Evolutionary conservation across 2,329 filamentous ascomycete species (phyloP), one percentile per base, ranked within the genome.

Genomic region (Phoma sp.): DNA sequence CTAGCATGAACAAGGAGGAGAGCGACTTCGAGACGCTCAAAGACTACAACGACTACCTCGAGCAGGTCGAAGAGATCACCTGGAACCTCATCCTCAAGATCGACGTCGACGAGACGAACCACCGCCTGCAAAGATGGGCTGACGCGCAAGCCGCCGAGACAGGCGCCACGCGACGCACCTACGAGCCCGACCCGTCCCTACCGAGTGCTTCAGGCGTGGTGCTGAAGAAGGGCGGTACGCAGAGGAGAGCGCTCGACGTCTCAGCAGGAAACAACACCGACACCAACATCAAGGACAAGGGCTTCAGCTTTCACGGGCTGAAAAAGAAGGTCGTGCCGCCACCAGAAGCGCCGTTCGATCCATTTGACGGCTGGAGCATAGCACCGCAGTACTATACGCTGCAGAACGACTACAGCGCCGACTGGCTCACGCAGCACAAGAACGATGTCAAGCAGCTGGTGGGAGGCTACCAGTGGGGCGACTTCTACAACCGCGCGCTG

Each of bases 21-120:
- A 91, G 95, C 60, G 95, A 99, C 74, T 99, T 99, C 69, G 90
- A 96, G 75, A 87, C 85, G 2, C 82, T 96, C 56, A 80, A 85
- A 38, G 89, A 88, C 71, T 99, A 88, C 81, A 97, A 99, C 77
- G 88, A 97, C 75, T 97, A 98, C 78, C 86, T 99, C 12, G 92
- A 98, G 76, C 88, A 91, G 70, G 91, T 96, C 35, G 95, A 99
- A 79, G 87, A 89, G 62, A 84, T 97, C 58, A 93, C 93, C 1
- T 92, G 93, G 77, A 94, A 97, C 71, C 82, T 99, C 9, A 88
- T 97, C 48, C 83, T 87, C 61, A 87, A 88, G 37, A 82, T 80
- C 38, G 87, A 93, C 55, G 82, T 88, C 0, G 85, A 87, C n/a
- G 84, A 82, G 53, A 87, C 84, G 2, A 81, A 86, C 67, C 75